These are phyloP conservation scores for Malus sieversii DNA, from an alignment of 306 rosid genomes.

Conservation along the genomic window DNA sequence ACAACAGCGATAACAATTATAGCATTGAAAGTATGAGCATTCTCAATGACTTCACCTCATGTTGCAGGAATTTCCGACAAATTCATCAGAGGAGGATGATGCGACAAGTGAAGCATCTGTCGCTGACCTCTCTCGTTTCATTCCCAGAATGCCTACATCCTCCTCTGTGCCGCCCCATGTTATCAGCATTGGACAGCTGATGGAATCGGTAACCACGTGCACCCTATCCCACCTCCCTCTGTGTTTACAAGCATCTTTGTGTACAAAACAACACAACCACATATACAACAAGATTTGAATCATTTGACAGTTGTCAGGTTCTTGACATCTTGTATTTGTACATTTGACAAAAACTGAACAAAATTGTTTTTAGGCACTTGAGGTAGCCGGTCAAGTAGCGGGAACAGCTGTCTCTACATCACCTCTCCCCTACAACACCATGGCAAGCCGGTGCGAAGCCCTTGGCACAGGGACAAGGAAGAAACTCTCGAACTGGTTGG, in stretches of 20 bases:
- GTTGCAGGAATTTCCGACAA: slow-evolving; percentile 63
- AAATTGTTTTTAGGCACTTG: slow-evolving; percentile 55
- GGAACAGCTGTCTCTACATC: slow-evolving; percentile 73
- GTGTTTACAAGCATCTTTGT: not conserved
- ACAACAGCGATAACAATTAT: not conserved
- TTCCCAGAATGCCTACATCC: slow-evolving; percentile 56
- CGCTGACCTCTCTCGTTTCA: slow-evolving; percentile 56
- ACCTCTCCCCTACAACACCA: slow-evolving; percentile 83
- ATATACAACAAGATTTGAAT: not conserved
- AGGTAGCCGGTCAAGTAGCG: slow-evolving; percentile 92
- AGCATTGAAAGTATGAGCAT: not conserved
- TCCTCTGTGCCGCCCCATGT: slow-evolving; percentile 53
- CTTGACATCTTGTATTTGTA: not conserved
- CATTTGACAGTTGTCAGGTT: not conserved
- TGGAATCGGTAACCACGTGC: slow-evolving; percentile 63
- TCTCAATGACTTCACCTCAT: not conserved
- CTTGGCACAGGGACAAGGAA: slow-evolving; percentile 85
- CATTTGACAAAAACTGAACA: not conserved
- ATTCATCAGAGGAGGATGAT: slow-evolving; percentile 65
- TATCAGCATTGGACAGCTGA: slow-evolving; percentile 86
- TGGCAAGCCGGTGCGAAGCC: slow-evolving; percentile 94
- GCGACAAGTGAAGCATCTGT: slow-evolving; percentile 77
- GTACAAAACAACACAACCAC: not conserved
- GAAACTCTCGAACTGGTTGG: slow-evolving; percentile 84
- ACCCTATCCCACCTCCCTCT: not conserved